phyloP scores from a whole-genome alignment of 2,329 filamentous ascomycete genomes.

The Aspergillus calidoustus region DNA sequence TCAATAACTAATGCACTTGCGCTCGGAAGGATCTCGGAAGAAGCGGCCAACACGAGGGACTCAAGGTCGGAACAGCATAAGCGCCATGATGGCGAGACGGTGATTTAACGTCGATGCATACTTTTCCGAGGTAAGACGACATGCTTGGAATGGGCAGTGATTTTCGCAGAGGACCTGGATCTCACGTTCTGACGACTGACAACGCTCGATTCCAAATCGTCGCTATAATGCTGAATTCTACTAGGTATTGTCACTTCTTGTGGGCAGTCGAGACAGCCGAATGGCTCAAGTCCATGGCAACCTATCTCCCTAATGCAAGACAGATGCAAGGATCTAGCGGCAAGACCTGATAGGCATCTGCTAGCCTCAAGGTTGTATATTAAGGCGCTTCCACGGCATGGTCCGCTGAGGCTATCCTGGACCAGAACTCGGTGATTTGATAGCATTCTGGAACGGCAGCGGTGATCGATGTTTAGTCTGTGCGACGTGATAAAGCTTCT shows the following conservation, averaged over 20 bases:
- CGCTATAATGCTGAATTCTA: not conserved
- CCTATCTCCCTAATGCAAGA: slow-evolving; percentile 6
- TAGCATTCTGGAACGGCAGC: not conserved
- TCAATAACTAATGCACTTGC: not conserved
- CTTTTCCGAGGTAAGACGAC: slow-evolving; percentile 13
- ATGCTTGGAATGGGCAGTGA: slow-evolving; percentile 3
- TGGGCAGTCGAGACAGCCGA: not conserved
- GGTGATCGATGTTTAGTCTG: slow-evolving; percentile 15
- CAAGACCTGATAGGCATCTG: not conserved
- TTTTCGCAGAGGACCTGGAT: not conserved
- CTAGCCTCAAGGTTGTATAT: slow-evolving; percentile 7
- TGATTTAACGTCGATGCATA: slow-evolving; percentile 1
- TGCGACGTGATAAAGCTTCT: slow-evolving; percentile 18
- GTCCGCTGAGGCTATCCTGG: slow-evolving; percentile 3
- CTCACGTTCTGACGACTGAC: not conserved
- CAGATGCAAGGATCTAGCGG: slow-evolving; percentile 13
- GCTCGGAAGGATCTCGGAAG: slow-evolving; percentile 4
- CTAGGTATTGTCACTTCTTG: not conserved
- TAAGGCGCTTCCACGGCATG: slow-evolving; percentile 5
- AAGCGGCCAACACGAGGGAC: slow-evolving; percentile 9
- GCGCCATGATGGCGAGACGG: not conserved
- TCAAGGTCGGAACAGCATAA: not conserved
- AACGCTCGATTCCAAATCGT: not conserved
- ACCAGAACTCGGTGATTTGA: slow-evolving; percentile 3
- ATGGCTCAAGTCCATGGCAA: slow-evolving; percentile 2